Evolutionary conservation across 2,329 filamentous ascomycete species (phyloP).

Genomic region (Aspergillus glaucus): DNA sequence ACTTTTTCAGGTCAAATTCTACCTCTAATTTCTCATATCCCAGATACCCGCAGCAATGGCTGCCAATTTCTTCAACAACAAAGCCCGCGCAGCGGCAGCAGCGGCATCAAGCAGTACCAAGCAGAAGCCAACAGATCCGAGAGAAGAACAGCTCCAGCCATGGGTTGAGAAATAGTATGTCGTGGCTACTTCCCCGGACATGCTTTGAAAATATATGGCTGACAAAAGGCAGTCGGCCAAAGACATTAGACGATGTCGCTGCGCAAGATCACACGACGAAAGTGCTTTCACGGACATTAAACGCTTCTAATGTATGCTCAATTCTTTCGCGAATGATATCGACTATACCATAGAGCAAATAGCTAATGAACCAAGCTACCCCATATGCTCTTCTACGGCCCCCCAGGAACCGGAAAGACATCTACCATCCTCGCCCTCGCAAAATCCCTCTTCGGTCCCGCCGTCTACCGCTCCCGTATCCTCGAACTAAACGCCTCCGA

Average conservation of each 20-base stretch:
- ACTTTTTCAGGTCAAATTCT: neutral
- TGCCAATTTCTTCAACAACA: slow-evolving; percentile 93
- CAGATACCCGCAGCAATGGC: slow-evolving; percentile 37
- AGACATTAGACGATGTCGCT: slow-evolving; percentile 87
- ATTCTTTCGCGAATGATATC: neutral
- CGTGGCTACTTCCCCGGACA: neutral
- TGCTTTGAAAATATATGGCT: neutral
- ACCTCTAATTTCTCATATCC: neutral
- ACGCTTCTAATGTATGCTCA: slow-evolving; percentile 73
- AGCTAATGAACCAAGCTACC: slow-evolving; percentile 56
- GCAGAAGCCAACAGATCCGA: slow-evolving; percentile 57
- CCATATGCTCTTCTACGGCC: slow-evolving; percentile 99
- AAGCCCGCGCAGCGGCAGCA: slow-evolving; percentile 68
- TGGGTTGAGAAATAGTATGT: slow-evolving; percentile 98
- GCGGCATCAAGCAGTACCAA: slow-evolving; percentile 65
- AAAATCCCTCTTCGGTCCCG: slow-evolving; percentile 94
- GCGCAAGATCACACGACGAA: slow-evolving; percentile 96
- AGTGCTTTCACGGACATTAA: slow-evolving; percentile 83
- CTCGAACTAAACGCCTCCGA: slow-evolving; percentile 98
- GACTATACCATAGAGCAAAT: neutral
- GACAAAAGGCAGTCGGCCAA: slow-evolving; percentile 64
- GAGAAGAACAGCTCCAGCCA: slow-evolving; percentile 62
- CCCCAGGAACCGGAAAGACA: slow-evolving; percentile 95
- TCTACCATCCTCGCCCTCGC: slow-evolving; percentile 94
- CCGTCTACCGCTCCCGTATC: slow-evolving; percentile 87